phyloP scores from a whole-genome alignment of 2,329 filamentous ascomycete genomes.

The Stachybotrys echinatus region DNA sequence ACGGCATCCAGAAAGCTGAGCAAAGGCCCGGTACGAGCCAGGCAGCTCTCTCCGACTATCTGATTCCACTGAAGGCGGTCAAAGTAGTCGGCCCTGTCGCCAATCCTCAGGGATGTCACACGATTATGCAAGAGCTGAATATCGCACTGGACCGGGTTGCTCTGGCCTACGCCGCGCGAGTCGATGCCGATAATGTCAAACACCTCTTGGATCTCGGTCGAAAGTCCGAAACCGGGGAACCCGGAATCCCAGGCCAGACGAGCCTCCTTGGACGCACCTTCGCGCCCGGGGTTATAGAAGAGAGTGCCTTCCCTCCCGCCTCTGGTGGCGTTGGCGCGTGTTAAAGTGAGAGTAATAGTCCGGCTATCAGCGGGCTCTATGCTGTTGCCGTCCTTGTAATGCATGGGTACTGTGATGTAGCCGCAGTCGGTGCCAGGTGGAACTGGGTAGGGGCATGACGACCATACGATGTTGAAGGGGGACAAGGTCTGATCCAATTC shows the following conservation, averaged over 20 bases:
- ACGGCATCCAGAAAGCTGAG: conserved; percentile 15
- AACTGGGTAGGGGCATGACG: not conserved
- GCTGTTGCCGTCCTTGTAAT: conserved; percentile 10
- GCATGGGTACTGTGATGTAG: conserved; percentile 10
- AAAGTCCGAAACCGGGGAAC: conserved; percentile 8
- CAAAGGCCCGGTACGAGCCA: conserved; percentile 14
- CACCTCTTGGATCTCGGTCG: conserved; percentile 11
- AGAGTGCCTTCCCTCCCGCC: conserved; percentile 4
- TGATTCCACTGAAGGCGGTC: conserved; percentile 9
- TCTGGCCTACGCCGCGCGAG: conserved; percentile 35
- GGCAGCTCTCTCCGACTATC: conserved; percentile 13
- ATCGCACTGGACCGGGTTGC: conserved; percentile 33
- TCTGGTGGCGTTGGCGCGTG: conserved; percentile 1
- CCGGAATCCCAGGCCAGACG: conserved; percentile 1
- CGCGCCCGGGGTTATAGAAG: conserved; percentile 16
- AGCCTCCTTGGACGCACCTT: conserved; percentile 7
- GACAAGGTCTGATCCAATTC: too few species aligned
- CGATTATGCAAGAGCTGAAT: conserved; percentile 14
- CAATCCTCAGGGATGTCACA: conserved; percentile 4
- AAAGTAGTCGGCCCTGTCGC: conserved; percentile 3
- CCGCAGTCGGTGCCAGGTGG: conserved; percentile 12
- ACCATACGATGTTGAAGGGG: too few species aligned
- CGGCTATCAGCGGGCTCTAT: conserved; percentile 1
- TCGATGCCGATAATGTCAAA: conserved; percentile 40
- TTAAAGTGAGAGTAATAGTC: conserved; percentile 1